Evolutionary conservation across 2,329 filamentous ascomycete genomes (phyloP), one percentile per base, ranked within the genome.

Genomic region (Trichothecium sympodiale): DNA sequence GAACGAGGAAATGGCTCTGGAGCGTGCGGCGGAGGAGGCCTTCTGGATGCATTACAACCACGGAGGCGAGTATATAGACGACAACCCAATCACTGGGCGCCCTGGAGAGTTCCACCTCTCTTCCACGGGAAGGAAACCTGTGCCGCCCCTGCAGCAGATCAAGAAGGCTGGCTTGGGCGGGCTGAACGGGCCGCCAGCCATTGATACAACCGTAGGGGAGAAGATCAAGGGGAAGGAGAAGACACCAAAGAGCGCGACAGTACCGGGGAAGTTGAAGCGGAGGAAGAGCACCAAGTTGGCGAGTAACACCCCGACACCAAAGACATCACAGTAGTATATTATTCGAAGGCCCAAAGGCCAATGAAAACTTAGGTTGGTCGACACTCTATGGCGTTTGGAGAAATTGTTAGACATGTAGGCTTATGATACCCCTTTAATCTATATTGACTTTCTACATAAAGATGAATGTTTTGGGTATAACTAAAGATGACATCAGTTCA

Each of bases 91-190:
- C 46, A 79, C 74, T 1, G 77, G 77, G 33, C 66, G 69, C 20
- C 77, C 77, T 1, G 77, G 77, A 34, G 73, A 77, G 36, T 81
- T 80, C 53, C 74, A 79, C 44, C 64, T 80, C 9, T 69, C 70
- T 8, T 75, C 72, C 7, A 78, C 74, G 0, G 75, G 76, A 2
- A 65, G 74, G 36, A 71, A 71, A 47, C 47, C 53, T 2, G 51
- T 55, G 4, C 50, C 48, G 13, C 51, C 56, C 16, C 55, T 54
- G 3, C 54, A 54, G 31, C 44, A 51, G 30, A 45, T 44, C 4
- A 44, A 52, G 31, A 46, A 53, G 17, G 48, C 50, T 7, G 49
- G 52, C 2, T 56, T 62, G 14, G 53, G 56, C 8, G 50, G 54
- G 4, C 52, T 56, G 47, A 55, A 49, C 26, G 54, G 53, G 1